Evolutionary conservation across 139 green algal species (phyloP).

Genomic region (Picochlorum sp.): DNA sequence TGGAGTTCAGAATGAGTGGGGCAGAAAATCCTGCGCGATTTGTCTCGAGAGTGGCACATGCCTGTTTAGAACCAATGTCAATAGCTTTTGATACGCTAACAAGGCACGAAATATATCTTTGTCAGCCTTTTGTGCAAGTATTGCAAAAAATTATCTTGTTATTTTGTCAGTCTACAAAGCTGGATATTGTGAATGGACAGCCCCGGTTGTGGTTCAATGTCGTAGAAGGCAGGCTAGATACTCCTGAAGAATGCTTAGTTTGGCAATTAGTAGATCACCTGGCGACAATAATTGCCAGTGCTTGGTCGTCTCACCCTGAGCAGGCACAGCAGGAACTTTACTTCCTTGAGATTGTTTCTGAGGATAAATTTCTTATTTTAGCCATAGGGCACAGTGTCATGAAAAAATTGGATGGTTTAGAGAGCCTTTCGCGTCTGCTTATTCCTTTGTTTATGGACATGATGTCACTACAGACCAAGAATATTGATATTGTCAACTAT

Average conservation of each 20-base stretch:
- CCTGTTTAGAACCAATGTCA: not conserved
- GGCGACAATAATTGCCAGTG: not conserved
- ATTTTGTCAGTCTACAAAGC: not conserved
- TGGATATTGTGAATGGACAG: not conserved
- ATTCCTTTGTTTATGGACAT: constrained; percentile 19
- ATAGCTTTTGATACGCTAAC: not conserved
- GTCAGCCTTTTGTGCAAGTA: not conserved
- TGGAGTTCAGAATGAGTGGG: too few species aligned
- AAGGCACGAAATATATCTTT: not conserved
- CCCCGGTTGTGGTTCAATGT: not conserved
- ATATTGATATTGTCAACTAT: constrained; percentile 5
- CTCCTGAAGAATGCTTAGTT: not conserved
- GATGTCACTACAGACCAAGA: constrained; percentile 4
- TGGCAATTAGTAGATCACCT: not conserved
- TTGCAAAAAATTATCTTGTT: not conserved
- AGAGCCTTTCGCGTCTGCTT: constrained; percentile 5
- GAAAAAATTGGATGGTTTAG: constrained; percentile 7
- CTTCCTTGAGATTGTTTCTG: not conserved
- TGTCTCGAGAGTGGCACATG: not conserved
- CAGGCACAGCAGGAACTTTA: not conserved
- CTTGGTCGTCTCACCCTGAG: not conserved
- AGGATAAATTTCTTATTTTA: not conserved
- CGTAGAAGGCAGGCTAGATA: not conserved
- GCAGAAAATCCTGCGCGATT: not conserved
- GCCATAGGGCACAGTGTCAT: constrained; percentile 8